Evolutionary conservation across 345 rosid species (phyloP).

Genomic region (Garcia nutans): DNA sequence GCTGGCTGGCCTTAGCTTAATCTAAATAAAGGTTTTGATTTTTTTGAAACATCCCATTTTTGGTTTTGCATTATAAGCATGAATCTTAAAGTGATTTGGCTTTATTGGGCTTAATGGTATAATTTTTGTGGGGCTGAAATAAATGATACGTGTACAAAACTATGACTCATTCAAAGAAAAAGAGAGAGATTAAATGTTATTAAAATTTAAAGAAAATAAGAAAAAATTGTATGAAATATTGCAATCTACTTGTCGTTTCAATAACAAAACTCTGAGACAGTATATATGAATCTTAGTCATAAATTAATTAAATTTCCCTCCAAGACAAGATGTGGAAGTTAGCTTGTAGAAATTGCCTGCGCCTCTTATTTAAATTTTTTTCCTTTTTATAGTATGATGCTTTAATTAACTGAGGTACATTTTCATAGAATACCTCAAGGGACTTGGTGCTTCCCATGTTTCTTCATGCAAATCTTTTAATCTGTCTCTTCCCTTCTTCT

Average conservation of each 20-base stretch:
- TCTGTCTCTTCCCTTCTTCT: constrained; percentile 14
- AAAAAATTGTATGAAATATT: too few species aligned
- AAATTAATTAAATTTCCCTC: background rate
- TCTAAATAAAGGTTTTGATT: background rate
- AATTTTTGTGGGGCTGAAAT: background rate
- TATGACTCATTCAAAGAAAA: background rate
- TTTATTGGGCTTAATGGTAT: background rate
- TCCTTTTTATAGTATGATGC: background rate
- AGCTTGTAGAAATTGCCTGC: background rate
- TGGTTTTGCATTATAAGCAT: background rate
- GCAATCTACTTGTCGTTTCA: background rate
- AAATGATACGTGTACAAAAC: background rate
- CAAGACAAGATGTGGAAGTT: background rate
- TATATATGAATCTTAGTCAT: background rate
- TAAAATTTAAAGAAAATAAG: too few species aligned
- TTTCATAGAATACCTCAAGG: background rate
- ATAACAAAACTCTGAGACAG: background rate
- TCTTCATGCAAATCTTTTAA: background rate
- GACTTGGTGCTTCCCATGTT: background rate
- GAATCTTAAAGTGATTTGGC: background rate
- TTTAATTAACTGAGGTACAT: background rate
- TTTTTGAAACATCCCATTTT: background rate
- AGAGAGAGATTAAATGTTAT: too few species aligned
- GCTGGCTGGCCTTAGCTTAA: background rate
- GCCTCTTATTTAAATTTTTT: background rate